Evolutionary conservation across 2,329 filamentous ascomycete genomes (phyloP).

Genomic region (Septoria petroselini): DNA sequence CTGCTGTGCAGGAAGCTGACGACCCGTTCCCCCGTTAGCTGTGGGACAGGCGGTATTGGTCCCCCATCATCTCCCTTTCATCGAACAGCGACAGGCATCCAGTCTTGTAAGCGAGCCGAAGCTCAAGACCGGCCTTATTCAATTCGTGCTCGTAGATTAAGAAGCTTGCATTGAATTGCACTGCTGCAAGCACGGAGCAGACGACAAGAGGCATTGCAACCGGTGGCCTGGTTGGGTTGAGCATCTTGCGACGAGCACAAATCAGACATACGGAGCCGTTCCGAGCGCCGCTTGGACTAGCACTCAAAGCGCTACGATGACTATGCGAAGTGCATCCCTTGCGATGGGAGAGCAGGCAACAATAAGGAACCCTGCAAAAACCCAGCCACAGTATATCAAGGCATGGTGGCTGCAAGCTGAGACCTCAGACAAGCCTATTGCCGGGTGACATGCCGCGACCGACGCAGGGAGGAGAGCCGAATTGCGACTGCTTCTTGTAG

Average conservation of each 20-base stretch:
- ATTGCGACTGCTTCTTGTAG: too few species aligned
- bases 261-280: neutral
- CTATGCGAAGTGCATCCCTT: too few species aligned
- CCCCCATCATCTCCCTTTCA: constrained; percentile 1
- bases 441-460: too few species aligned
- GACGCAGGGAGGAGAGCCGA: too few species aligned
- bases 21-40: neutral
- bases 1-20: neutral
- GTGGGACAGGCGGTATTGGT: neutral
- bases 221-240: neutral
- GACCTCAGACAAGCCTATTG: neutral
- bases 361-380: neutral
- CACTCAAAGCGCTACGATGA: neutral
- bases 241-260: neutral
- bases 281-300: neutral
- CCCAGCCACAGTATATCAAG: neutral
- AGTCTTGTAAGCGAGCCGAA: neutral
- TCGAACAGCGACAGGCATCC: neutral
- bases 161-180: neutral
- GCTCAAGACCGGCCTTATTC: neutral
- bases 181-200: constrained; percentile 1
- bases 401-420: neutral
- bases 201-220: neutral
- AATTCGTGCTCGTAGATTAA: neutral
- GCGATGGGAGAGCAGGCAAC: neutral